Base-by-base conservation (phyloP, 2,329 filamentous ascomycete species). In the Colletotrichum filicis region DNA sequence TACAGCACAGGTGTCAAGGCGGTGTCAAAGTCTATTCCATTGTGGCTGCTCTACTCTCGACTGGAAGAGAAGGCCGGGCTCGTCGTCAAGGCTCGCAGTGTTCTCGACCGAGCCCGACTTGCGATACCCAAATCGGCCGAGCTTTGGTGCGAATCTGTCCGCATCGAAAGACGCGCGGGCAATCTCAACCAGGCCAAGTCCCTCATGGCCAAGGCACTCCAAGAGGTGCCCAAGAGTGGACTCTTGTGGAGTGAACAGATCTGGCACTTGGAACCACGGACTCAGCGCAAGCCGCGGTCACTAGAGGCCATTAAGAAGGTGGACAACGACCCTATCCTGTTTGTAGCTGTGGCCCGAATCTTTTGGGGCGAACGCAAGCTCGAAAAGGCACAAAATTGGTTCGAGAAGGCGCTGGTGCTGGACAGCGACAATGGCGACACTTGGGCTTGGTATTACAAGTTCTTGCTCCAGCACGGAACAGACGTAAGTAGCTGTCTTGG, bases 371-470 rank as follows among this genome's bases (percentile, higher is more conserved):
- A 99, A 84, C 90, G 97, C 68, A 92, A 93, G 80, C 88, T 99
- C 28, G 97, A 98, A 77, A 98, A 98, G 82, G 96, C 97, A 3
- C 93, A 95, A 83, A 95, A 91, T 76, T 99, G 97, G 97, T 99
- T 99, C 82, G 95, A 98, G 84, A 98, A 97, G 84, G 97, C 97
- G 0, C 92, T 98, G 68, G 88, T 98, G 66, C 86, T 97, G 14
- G 95, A 99, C 79, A 91, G 92, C 46, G 95, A 98, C 81, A 85
- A 91, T 63, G 97, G 97, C 63, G 97, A 99, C 85, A 94, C 92
- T 12, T 99, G 97, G 97, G 96, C 95, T 24, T 99, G 96, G 96
- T 99, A 98, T 83, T 97, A 95, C 83, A 95, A 96, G 82, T 99
- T 98, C 82, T 80, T 98, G 76, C 81, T 92, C 76, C 94, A 98